Percentiles rank a stretch among this genome's conserved stretches.
These are phyloP conservation scores for Gaultheria prostrata DNA, from an alignment of 148 eudicot species.

Conservation along the genomic window DNA sequence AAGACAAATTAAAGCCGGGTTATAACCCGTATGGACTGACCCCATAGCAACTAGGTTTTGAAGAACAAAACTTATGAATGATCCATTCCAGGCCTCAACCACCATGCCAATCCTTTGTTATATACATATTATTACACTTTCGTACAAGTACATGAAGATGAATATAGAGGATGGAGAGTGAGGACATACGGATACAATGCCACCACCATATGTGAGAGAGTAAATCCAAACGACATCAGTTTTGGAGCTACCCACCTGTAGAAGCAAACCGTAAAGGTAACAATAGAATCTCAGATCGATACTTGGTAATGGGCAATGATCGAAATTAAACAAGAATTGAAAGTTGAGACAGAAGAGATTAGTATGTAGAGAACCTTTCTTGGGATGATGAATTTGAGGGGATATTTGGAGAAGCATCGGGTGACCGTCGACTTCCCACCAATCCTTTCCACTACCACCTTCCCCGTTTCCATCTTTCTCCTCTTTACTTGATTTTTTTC, in stretches of 20 bases:
- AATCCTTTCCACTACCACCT: slow-evolving; percentile 53
- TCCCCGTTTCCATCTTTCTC: slow-evolving; percentile 56
- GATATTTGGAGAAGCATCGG: slow-evolving; percentile 79
- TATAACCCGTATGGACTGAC: neutral
- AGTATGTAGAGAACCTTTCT: slow-evolving; percentile 47
- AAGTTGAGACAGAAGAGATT: neutral
- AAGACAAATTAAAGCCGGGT: neutral
- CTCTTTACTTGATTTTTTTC: neutral
- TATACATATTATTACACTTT: neutral
- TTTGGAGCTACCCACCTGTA: slow-evolving; percentile 66
- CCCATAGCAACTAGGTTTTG: neutral
- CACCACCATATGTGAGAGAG: slow-evolving; percentile 89
- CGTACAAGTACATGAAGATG: neutral
- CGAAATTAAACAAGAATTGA: neutral
- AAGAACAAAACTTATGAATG: neutral
- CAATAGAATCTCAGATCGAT: neutral
- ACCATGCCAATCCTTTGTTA: neutral
- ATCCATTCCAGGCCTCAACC: neutral
- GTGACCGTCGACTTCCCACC: slow-evolving; percentile 71
- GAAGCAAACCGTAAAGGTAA: neutral
- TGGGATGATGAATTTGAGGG: slow-evolving; percentile 87
- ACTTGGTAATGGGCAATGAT: neutral
- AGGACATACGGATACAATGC: slow-evolving; percentile 77
- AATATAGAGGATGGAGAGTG: neutral
- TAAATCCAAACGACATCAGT: slow-evolving; percentile 93